phyloP scores from a whole-genome alignment of 495 filamentous ascomycete species.

The Aspergillus ellipticus region DNA sequence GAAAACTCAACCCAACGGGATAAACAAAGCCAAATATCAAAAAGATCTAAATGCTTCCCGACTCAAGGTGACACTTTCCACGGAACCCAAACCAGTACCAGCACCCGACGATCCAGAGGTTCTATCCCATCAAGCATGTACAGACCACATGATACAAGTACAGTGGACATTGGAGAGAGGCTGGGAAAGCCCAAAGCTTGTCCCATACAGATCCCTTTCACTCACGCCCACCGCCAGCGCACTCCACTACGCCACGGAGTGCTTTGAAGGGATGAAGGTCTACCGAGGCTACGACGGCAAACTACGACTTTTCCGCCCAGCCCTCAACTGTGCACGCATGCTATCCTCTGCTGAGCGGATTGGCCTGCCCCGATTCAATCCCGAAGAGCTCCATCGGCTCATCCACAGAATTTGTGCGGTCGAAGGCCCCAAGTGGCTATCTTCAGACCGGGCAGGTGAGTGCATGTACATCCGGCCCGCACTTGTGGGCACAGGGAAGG shows the following conservation, averaged over 20 bases:
- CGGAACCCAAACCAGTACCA: not conserved
- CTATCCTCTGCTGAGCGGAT: not conserved
- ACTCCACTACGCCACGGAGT: slow-evolving; percentile 1
- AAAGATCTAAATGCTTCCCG: not conserved
- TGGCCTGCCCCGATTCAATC: not conserved
- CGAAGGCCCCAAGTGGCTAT: slow-evolving; percentile 3
- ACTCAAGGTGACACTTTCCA: not conserved
- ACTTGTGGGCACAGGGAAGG: not conserved
- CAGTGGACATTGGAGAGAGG: not conserved
- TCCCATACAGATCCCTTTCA: not conserved
- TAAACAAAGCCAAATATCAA: no score
- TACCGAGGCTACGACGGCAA: not conserved
- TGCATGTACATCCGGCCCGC: slow-evolving; percentile 4
- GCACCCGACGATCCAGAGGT: not conserved
- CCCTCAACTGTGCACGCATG: not conserved
- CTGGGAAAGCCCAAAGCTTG: slow-evolving; percentile 1
- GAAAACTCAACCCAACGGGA: not conserved
- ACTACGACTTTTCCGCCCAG: slow-evolving; percentile 2
- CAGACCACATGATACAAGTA: slow-evolving; percentile 5
- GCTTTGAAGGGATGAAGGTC: slow-evolving; percentile 5
- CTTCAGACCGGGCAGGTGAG: not conserved
- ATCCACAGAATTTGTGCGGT: not conserved
- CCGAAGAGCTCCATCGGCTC: not conserved
- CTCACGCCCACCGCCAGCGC: not conserved
- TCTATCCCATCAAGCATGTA: not conserved